Evolutionary conservation across 257 asterid genomes (phyloP).

Genomic region (Solanum infundibuliforme): DNA sequence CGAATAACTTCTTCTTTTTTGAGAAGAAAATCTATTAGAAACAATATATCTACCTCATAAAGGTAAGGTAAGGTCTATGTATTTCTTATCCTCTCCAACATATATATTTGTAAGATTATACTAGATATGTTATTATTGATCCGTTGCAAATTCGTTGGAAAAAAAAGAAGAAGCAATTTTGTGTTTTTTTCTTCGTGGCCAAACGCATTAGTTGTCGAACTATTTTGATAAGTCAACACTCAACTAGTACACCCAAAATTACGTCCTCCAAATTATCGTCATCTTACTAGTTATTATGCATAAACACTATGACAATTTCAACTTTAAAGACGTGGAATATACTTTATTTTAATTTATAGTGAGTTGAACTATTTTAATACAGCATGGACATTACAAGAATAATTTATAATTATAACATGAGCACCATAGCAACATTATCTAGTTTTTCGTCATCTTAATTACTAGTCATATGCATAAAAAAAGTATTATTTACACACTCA

Average conservation of each 20-base stretch:
- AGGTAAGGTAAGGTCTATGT: too few species aligned
- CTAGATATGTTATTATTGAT: too few species aligned
- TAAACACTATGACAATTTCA: neutral
- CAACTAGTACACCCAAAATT: neutral
- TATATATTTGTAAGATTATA: neutral
- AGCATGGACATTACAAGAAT: neutral
- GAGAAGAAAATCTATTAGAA: too few species aligned
- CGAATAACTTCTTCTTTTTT: neutral
- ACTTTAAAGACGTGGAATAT: neutral
- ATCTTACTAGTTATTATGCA: neutral
- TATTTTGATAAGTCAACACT: neutral
- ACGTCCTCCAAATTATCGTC: slow-evolving; percentile 1
- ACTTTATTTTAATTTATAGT: neutral
- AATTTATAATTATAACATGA: neutral
- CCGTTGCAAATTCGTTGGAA: too few species aligned
- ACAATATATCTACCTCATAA: too few species aligned
- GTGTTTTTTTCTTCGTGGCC: neutral
- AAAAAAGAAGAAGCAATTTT: too few species aligned
- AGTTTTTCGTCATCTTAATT: neutral
- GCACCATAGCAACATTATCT: neutral
- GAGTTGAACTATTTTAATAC: neutral
- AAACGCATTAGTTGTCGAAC: neutral
- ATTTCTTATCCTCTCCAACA: neutral
- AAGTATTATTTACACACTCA: neutral
- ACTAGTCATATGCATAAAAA: slow-evolving; percentile 1